phyloP scores from a whole-genome alignment of 2,329 filamentous ascomycete species.

The Tolypocladium capitatum region DNA sequence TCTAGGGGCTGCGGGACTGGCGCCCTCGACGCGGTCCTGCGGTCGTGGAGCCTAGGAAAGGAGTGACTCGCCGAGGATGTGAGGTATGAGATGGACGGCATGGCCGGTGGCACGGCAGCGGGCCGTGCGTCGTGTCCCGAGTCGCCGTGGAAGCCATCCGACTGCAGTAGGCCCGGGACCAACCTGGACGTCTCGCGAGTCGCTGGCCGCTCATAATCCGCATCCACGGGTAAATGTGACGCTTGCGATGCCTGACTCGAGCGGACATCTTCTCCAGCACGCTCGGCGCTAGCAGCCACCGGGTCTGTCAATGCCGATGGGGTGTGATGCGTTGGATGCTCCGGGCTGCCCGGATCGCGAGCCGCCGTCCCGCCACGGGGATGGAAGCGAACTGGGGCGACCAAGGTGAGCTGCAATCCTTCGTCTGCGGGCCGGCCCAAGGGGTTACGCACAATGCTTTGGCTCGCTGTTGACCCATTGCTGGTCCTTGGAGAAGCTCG shows the following conservation, averaged over 20 bases:
- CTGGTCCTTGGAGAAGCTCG: conserved; percentile 20
- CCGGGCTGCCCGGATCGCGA: neutral
- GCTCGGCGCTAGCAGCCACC: neutral
- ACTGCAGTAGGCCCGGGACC: neutral
- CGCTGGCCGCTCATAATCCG: neutral
- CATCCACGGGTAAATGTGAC: neutral
- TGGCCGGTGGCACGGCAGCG: neutral
- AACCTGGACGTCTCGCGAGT: neutral
- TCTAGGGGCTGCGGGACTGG: neutral
- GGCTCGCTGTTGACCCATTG: conserved; percentile 23
- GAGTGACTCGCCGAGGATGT: neutral
- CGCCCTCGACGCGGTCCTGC: neutral
- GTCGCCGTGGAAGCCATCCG: conserved; percentile 1
- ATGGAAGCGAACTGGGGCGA: conserved; percentile 8
- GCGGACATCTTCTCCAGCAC: neutral
- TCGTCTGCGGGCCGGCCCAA: neutral
- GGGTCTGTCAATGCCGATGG: neutral
- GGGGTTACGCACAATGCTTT: conserved; percentile 16
- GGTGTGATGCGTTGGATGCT: neutral
- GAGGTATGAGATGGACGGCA: conserved; percentile 3
- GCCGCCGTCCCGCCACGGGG: conserved; percentile 4
- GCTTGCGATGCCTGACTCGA: neutral
- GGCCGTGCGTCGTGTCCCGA: neutral
- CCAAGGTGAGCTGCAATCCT: neutral
- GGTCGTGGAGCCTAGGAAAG: neutral